A percentile compares a stretch with the other conserved stretches of the same genome.
Conservation (phyloP, 768 basidiomycete genomes). For the Sarcodon sp. region DNA sequence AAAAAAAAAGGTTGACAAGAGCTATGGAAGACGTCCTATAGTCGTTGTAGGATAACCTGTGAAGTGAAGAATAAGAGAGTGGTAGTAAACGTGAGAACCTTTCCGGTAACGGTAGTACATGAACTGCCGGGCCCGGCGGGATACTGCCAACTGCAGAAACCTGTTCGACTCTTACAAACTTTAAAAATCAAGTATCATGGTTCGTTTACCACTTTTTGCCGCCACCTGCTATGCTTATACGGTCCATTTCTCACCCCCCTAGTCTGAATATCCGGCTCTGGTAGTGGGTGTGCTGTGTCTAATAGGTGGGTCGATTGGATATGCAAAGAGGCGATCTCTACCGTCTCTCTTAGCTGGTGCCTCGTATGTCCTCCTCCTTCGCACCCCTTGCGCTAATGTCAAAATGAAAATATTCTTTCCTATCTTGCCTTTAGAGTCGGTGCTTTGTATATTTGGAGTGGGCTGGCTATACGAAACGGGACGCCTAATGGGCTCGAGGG, state of each 20-base stretch:
- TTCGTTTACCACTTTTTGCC: too few species aligned
- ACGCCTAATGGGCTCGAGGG: conserved; percentile 63
- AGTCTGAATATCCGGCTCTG: conserved; percentile 79
- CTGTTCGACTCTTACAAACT: too few species aligned
- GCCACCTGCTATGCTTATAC: not conserved
- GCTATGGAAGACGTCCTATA: too few species aligned
- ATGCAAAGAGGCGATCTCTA: conserved; percentile 56
- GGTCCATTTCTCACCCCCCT: not conserved
- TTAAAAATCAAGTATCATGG: too few species aligned
- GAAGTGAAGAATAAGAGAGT: too few species aligned
- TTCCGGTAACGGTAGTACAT: too few species aligned
- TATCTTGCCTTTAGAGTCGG: conserved; percentile 42
- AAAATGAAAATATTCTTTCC: not conserved
- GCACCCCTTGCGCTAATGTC: not conserved
- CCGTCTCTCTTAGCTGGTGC: conserved; percentile 79
- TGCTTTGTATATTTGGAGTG: conserved; percentile 68
- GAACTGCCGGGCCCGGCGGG: too few species aligned
- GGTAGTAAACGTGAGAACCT: too few species aligned
- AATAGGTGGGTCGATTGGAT: conserved; percentile 66
- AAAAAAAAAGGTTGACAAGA: too few species aligned
- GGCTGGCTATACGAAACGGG: conserved; percentile 61
- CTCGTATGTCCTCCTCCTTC: conserved; percentile 30
- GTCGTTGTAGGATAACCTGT: too few species aligned
- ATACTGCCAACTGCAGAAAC: too few species aligned
- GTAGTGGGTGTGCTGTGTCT: conserved; percentile 67